A percentile compares a stretch with the other conserved stretches of the same genome.
phyloP scores from a whole-genome alignment of 768 basidiomycete genomes.

The Mrakia gelida region DNA sequence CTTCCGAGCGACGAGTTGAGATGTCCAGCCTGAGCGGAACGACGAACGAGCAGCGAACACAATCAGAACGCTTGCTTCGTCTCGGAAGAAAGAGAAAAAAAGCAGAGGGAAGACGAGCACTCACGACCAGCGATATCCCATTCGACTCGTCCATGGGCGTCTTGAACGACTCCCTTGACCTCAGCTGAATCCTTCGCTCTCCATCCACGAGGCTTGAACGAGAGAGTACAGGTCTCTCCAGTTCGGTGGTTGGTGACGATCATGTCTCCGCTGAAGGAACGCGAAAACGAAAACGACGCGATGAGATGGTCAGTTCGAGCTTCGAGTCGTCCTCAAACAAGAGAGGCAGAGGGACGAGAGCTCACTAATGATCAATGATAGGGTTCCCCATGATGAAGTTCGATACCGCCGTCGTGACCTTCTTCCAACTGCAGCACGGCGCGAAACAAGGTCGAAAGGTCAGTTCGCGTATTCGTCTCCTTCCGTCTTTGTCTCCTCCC shows the following conservation, averaged over 20 bases:
- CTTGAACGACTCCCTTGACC: slow-evolving; percentile 77
- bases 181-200: slow-evolving; percentile 85
- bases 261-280: slow-evolving; percentile 64
- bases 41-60: not conserved
- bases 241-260: slow-evolving; percentile 85
- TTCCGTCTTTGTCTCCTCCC: no score
- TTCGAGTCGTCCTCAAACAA: not conserved
- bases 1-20: slow-evolving; percentile 80
- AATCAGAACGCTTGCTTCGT: not conserved
- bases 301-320: not conserved
- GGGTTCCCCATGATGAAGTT: slow-evolving; percentile 89
- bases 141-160: slow-evolving; percentile 58
- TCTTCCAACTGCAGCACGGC: slow-evolving; percentile 65
- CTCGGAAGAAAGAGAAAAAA: not conserved
- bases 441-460: not conserved
- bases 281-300: not conserved
- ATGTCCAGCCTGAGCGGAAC: slow-evolving; percentile 61
- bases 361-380: slow-evolving; percentile 73
- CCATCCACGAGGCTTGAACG: slow-evolving; percentile 96
- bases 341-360: not conserved
- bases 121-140: slow-evolving; percentile 85
- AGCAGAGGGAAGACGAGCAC: slow-evolving; percentile 11
- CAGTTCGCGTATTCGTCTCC: no score
- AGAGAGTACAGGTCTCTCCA: slow-evolving; percentile 75
- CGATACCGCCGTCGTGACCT: slow-evolving; percentile 73